Conservation (phyloP, 257 asterid genomes). For the Plantago major region DNA sequence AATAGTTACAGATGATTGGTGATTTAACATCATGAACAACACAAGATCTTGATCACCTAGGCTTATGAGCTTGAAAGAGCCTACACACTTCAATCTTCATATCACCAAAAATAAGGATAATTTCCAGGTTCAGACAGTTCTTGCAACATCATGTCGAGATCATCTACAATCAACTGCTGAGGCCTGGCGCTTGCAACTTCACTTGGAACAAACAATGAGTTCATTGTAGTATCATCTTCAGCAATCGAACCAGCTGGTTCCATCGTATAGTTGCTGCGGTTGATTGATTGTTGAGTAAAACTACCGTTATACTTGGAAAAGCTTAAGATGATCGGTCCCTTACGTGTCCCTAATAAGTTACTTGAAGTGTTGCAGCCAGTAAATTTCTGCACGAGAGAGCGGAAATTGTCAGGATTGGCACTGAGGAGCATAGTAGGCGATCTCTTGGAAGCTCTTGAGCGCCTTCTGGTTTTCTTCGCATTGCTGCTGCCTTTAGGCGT, state of each 20-base stretch:
- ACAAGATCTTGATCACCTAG: no score
- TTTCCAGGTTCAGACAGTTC: constrained; percentile 19
- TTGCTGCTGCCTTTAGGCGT: constrained; percentile 14
- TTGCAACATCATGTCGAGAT: constrained; percentile 18
- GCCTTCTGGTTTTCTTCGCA: constrained; percentile 26
- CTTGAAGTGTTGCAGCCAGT: constrained; percentile 57
- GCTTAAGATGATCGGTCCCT: constrained; percentile 57
- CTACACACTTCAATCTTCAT: no score
- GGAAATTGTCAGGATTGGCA: constrained; percentile 39
- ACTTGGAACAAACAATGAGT: background rate
- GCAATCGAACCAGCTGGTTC: no score
- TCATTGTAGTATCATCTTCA: background rate
- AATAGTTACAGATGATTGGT: no score
- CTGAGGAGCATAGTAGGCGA: constrained; percentile 33
- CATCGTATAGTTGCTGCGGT: background rate
- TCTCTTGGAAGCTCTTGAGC: constrained; percentile 39
- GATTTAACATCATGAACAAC: no score
- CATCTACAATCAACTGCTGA: constrained; percentile 23
- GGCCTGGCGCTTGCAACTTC: background rate
- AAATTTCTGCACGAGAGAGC: constrained; percentile 57
- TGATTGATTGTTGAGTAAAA: background rate
- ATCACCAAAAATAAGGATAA: no score
- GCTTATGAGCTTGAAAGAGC: no score
- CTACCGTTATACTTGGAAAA: constrained; percentile 26
- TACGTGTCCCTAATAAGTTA: constrained; percentile 15